Base-by-base conservation (phyloP, 2,329 filamentous ascomycete species). In the Catunica adiposa region DNA sequence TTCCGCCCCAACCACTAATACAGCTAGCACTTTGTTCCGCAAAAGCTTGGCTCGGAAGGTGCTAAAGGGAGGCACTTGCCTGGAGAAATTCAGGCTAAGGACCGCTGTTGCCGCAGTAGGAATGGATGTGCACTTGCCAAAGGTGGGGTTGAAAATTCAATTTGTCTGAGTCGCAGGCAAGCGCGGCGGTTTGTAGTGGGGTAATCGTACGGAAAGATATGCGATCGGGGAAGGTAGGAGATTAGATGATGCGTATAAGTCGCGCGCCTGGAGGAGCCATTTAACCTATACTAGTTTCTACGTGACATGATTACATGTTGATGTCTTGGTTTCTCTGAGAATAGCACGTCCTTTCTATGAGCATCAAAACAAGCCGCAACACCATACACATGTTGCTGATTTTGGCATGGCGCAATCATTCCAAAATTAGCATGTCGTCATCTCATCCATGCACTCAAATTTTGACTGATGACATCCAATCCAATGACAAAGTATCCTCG, bases 71-170 rank as follows among this genome's bases (percentile, higher is more conserved):
- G 31, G 44, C 25, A 48, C 25, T 54, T 31, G n/a, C 53, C 26
- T 47, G 29, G 15, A 23, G 34, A 46, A 31, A 20, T 42, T 29
- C 51, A 14, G 15, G 47, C 23, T 31, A 20, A 26, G 25, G 47
- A 44, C n/a, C 40, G 47, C 25, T 51, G 48, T 34, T 51, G 48
- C 7, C 48, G 23, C 22, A 48, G 22, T 22, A 38, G 51, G 31
- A 53, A 53, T 53, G 22, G 31, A 37, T 40, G 9, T 17, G 31
- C 29, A 29, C 25, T 55, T 34, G 20, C 26, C 20, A 52, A 58
- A 58, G 56, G 47, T 58, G 56, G 56, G 56, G 56, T 55, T 52
- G 40, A 58, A 58, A 58, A 55, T 31, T 55, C 29, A 38, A 26
- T 20, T 57, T 29, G 44, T 44, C 20, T 44, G 40, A 15, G 40